phyloP scores from a whole-genome alignment of 2,329 filamentous ascomycete species.

The Penicillium sp. region DNA sequence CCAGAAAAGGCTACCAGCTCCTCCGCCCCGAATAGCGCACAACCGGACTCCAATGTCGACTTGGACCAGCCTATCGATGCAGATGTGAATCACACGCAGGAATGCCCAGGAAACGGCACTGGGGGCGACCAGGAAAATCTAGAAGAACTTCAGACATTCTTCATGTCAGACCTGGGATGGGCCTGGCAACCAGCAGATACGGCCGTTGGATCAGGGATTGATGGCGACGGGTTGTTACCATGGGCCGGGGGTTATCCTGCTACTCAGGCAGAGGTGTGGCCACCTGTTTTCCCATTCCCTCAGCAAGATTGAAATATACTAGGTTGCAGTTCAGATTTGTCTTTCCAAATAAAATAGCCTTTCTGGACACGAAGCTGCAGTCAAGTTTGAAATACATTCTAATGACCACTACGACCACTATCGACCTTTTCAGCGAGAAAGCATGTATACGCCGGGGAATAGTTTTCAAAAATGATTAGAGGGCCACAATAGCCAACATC shows the following conservation, averaged over 20 bases:
- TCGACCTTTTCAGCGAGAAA: too few relatives aligned
- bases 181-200: slow-evolving; percentile 29
- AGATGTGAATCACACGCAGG: not conserved
- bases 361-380: too few relatives aligned
- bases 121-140: slow-evolving; percentile 16
- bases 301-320: slow-evolving; percentile 13
- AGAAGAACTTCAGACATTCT: slow-evolving; percentile 25
- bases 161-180: slow-evolving; percentile 31
- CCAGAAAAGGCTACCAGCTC: slow-evolving; percentile 22
- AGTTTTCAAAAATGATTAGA: too few relatives aligned
- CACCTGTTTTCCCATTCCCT: slow-evolving; percentile 26
- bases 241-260: slow-evolving; percentile 26
- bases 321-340: too few relatives aligned
- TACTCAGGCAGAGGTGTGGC: slow-evolving; percentile 22
- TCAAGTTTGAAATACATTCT: too few relatives aligned
- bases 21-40: slow-evolving; percentile 19
- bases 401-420: too few relatives aligned
- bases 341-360: too few relatives aligned
- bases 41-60: slow-evolving; percentile 11
- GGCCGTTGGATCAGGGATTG: slow-evolving; percentile 27
- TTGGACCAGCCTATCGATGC: not conserved
- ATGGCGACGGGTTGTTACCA: slow-evolving; percentile 22
- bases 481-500: too few relatives aligned
- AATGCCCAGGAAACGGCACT: not conserved
- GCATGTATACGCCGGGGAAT: too few relatives aligned